Percentiles rank a stretch among this genome's conserved stretches.
Evolutionary conservation across 2,329 filamentous ascomycete genomes (phyloP).

Genomic region (Fusarium sp.): DNA sequence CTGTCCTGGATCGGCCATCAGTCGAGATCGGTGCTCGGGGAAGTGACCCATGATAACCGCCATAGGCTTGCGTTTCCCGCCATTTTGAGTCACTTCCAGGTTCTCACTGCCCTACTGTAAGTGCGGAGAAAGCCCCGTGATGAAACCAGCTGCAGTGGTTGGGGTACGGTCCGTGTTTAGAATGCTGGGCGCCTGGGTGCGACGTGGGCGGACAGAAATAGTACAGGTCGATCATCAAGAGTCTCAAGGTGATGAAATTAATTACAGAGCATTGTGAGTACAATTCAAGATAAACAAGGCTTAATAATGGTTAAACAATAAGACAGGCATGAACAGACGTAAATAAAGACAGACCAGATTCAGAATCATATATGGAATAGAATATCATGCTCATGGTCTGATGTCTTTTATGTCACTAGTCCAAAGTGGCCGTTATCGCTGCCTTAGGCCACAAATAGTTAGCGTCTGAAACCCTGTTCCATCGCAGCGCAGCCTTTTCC

Average conservation of each 20-base stretch:
- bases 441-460: constrained; percentile 53
- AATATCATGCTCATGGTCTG: not conserved
- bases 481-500: constrained; percentile 50
- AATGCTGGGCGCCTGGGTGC: not conserved
- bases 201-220: not conserved
- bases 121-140: constrained; percentile 41
- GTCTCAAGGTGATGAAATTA: not conserved
- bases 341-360: not conserved
- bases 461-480: constrained; percentile 41
- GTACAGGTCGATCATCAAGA: not conserved
- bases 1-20: not conserved
- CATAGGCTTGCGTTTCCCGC: constrained; percentile 11
- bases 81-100: constrained; percentile 34
- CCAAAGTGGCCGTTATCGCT: constrained; percentile 43
- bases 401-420: constrained; percentile 3
- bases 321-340: not conserved
- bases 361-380: not conserved
- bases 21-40: constrained; percentile 16
- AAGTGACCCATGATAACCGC: constrained; percentile 5
- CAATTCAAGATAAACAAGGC: not conserved
- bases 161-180: constrained; percentile 14
- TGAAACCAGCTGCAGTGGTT: constrained; percentile 31
- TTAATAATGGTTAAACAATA: too few species aligned
- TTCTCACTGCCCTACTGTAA: constrained; percentile 22
- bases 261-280: not conserved